Evolutionary conservation across 2,329 filamentous ascomycete genomes (phyloP), one percentile per base, ranked within the genome.

Genomic region (Aureobasidium namibiae): DNA sequence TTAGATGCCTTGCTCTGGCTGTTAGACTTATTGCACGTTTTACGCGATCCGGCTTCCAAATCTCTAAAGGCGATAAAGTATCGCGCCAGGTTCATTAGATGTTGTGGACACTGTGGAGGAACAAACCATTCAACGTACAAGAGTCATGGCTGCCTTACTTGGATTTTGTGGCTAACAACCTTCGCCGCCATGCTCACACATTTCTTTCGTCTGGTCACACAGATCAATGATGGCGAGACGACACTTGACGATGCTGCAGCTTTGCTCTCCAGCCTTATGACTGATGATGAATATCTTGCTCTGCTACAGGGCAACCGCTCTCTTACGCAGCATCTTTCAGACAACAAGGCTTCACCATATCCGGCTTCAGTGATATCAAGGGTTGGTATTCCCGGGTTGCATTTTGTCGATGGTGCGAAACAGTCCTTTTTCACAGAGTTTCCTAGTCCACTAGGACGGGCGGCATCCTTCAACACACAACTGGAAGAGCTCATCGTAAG

Each of bases 281-380:
- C 42, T 5, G 56, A 59, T 18, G 44, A 49, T 50, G 56, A 59
- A 11, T 45, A 48, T 11, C 45, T 59, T 24, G 56, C 44, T 23
- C 11, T 52, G 7, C 45, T 59, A 2, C 56, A 59, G 23, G 56
- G 56, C 26, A 23, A 44, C n/a, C 13, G 13, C 7, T 57, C 33
- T 16, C 42, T 46, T 8, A 38, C 41, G 18, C 39, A 42, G 36
- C 45, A 46, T 26, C 54, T 57, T 4, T 57, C 54, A 6, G 54
- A 57, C 44, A 48, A 50, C 46, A 59, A 45, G 4, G 42, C 46
- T 36, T 33, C 36, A 14, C 44, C 56, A 33, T 52, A 36, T 44
- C 45, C 56, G 6, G 33, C 45, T 14, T 39, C 44, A 3, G 45
- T 50, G 16, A 10, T 52, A 23, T n/a, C 45, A 7, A 41, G 56